phyloP scores from a whole-genome alignment of 2,329 filamentous ascomycete genomes.

The Setomelanomma holmii region DNA sequence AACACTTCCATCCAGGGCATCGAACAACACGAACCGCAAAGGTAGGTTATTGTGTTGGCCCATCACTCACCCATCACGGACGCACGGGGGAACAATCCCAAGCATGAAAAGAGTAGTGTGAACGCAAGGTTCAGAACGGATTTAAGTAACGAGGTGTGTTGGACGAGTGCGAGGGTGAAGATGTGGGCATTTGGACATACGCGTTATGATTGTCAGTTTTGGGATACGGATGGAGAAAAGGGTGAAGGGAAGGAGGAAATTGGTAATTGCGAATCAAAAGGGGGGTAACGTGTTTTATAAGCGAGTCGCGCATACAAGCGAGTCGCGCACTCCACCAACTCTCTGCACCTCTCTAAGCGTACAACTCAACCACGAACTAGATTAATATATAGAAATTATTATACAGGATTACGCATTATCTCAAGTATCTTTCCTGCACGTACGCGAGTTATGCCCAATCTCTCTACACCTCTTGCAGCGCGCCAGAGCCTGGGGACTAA shows the following conservation, averaged over 20 bases:
- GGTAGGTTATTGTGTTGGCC: slow-evolving; percentile 50
- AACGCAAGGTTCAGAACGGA: slow-evolving; percentile 52
- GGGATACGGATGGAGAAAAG: slow-evolving; percentile 20
- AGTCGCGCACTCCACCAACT: no score
- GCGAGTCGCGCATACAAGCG: no score
- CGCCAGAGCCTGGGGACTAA: no score
- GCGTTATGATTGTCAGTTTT: slow-evolving; percentile 56
- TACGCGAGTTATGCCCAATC: no score
- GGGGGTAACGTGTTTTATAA: no score
- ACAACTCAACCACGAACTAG: no score
- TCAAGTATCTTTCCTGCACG: no score
- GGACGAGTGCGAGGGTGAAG: slow-evolving; percentile 43
- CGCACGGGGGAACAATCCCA: slow-evolving; percentile 42
- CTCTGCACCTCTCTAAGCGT: no score
- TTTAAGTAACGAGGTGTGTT: slow-evolving; percentile 48
- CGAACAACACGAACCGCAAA: slow-evolving; percentile 19
- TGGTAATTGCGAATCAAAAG: background rate
- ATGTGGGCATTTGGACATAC: slow-evolving; percentile 61
- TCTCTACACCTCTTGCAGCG: no score
- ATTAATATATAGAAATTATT: no score
- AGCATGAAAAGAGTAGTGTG: slow-evolving; percentile 29
- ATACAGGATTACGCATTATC: no score
- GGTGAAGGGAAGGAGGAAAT: background rate
- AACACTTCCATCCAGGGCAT: slow-evolving; percentile 43
- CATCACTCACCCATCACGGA: slow-evolving; percentile 54